Evolutionary conservation across 2,329 filamentous ascomycete species (phyloP).

Genomic region (Ciborinia camelliae): DNA sequence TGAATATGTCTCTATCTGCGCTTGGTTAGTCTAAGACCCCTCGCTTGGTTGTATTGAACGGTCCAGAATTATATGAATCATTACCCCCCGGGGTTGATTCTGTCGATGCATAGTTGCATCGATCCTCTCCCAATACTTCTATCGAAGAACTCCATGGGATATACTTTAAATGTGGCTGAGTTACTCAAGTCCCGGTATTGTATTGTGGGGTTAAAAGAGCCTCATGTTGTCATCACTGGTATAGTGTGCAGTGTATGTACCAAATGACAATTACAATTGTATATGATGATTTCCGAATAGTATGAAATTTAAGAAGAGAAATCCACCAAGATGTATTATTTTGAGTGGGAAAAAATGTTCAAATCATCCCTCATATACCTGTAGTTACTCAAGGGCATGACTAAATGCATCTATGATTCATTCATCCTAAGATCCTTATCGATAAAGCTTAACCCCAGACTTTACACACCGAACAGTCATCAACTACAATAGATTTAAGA

Average conservation of each 20-base stretch:
- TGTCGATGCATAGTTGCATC: conserved; percentile 4
- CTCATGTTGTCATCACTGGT: too few relatives aligned
- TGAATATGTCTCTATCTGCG: neutral
- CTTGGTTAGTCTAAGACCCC: too few relatives aligned
- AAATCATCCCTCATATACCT: too few relatives aligned
- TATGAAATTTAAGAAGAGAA: too few relatives aligned
- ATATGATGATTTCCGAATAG: too few relatives aligned
- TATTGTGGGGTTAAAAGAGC: too few relatives aligned
- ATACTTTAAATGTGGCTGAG: neutral
- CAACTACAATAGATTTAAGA: conserved; percentile 20
- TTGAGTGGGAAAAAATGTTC: too few relatives aligned
- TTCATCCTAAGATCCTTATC: conserved; percentile 28
- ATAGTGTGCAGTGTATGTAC: too few relatives aligned
- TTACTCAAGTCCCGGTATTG: too few relatives aligned
- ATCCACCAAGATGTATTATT: too few relatives aligned
- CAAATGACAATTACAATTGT: too few relatives aligned
- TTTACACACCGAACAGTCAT: conserved; percentile 22
- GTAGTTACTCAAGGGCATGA: conserved; percentile 20
- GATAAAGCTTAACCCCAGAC: conserved; percentile 33
- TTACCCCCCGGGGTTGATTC: neutral
- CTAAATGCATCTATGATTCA: conserved; percentile 30
- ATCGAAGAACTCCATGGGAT: neutral
- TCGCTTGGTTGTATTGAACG: neutral
- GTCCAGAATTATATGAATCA: neutral
- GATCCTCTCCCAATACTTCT: neutral